Evolutionary conservation across 2,329 filamentous ascomycete species (phyloP).

Genomic region (Cladorrhinum sp.): DNA sequence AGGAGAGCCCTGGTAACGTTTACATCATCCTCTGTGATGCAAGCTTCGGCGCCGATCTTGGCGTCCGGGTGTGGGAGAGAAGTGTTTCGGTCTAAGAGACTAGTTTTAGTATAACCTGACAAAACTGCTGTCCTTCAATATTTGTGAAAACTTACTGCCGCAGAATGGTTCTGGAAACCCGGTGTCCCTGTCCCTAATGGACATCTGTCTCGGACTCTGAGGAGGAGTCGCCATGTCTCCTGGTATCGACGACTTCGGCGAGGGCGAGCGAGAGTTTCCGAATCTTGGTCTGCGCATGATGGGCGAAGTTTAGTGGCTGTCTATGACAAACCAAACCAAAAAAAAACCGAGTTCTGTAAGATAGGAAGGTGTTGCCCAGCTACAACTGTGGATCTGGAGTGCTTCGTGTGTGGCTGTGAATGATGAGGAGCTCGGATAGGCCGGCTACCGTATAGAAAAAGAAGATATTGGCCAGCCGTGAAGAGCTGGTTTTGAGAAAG

Average conservation of each 20-base stretch:
- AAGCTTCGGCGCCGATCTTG: constrained; percentile 54
- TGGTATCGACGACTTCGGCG: constrained; percentile 14
- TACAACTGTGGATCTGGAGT: constrained; percentile 10
- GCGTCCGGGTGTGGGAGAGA: constrained; percentile 62
- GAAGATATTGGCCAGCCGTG: constrained; percentile 1
- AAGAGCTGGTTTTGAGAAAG: constrained; percentile 1
- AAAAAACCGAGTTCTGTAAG: too few relatives aligned
- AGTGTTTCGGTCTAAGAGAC: constrained; percentile 48
- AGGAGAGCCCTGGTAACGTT: constrained; percentile 41
- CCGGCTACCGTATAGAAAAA: background rate
- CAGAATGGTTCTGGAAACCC: constrained; percentile 53
- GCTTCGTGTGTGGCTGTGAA: background rate
- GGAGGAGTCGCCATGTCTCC: constrained; percentile 20
- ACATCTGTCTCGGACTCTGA: constrained; percentile 15
- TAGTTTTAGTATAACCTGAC: background rate
- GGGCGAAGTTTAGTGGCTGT: constrained; percentile 10
- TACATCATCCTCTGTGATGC: constrained; percentile 54
- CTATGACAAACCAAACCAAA: too few relatives aligned
- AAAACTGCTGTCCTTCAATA: background rate
- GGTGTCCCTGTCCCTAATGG: constrained; percentile 38
- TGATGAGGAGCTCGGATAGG: constrained; percentile 1
- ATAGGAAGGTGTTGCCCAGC: background rate
- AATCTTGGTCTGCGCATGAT: constrained; percentile 26
- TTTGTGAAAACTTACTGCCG: constrained; percentile 37
- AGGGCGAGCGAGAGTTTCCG: constrained; percentile 13